These are phyloP conservation scores for Thecaphora frezii DNA, from an alignment of 1,284 basidiomycete species.

Conservation along the genomic window DNA sequence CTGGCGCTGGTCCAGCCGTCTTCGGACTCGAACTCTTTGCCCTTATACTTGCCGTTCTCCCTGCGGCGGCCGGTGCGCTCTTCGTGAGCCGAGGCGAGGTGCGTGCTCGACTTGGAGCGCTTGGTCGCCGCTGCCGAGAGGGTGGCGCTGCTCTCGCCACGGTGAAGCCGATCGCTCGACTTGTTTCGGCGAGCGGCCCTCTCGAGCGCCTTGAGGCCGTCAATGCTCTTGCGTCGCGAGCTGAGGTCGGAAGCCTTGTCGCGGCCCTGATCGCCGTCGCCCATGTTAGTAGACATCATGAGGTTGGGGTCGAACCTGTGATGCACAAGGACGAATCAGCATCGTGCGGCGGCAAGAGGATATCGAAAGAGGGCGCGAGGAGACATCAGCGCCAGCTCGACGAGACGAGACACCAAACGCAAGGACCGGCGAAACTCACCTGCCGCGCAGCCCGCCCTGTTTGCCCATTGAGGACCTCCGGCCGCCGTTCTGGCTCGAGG, in stretches of 20 bases:
- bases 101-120: conserved; percentile 42
- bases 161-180: conserved; percentile 41
- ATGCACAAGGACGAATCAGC: too few relatives aligned
- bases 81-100: conserved; percentile 27
- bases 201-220: conserved; percentile 8
- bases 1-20: conserved; percentile 45
- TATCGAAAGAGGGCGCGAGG: too few relatives aligned
- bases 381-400: conserved; percentile 32
- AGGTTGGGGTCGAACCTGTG: conserved; percentile 37
- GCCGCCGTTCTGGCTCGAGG: neutral
- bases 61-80: conserved; percentile 16
- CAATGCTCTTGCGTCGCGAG: conserved; percentile 6
- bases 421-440: conserved; percentile 24
- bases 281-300: conserved; percentile 42
- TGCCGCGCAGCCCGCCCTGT: conserved; percentile 10
- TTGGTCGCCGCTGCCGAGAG: conserved; percentile 28
- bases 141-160: conserved; percentile 36
- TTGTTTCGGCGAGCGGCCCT: conserved; percentile 25
- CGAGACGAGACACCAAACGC: conserved; percentile 26
- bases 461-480: neutral
- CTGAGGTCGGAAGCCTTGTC: conserved; percentile 9
- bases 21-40: conserved; percentile 17
- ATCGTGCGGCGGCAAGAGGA: too few relatives aligned
- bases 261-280: conserved; percentile 10
- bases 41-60: conserved; percentile 13